Evolutionary conservation across 202 grass and related monocot genomes (phyloP).

Genomic region (Zizania palustris): DNA sequence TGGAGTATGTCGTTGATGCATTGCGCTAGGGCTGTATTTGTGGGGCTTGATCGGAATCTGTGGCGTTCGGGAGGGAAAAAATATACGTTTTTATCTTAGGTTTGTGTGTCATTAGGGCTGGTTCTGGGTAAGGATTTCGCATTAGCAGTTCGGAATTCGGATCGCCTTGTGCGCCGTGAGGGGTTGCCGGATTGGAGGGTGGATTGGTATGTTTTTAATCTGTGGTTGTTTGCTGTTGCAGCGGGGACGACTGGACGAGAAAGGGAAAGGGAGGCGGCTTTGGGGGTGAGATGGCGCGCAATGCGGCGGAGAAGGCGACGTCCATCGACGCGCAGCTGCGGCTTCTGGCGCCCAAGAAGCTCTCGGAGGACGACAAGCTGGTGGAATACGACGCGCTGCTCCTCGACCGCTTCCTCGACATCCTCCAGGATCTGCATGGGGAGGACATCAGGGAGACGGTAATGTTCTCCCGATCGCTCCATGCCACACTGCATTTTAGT

Average conservation of each 20-base stretch:
- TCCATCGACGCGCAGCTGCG: slow-evolving; percentile 90
- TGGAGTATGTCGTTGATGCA: slow-evolving; percentile 14
- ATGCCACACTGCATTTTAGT: background rate
- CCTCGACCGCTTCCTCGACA: slow-evolving; percentile 89
- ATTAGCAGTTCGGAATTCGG: background rate
- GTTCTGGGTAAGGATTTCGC: background rate
- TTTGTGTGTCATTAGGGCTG: slow-evolving; percentile 35
- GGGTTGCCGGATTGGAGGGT: slow-evolving; percentile 6
- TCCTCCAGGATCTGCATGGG: slow-evolving; percentile 84
- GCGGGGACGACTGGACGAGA: slow-evolving; percentile 30
- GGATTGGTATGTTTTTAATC: slow-evolving; percentile 41
- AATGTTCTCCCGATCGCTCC: slow-evolving; percentile 29
- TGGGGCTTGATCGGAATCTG: slow-evolving; percentile 20
- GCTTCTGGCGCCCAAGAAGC: slow-evolving; percentile 85
- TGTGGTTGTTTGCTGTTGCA: slow-evolving; percentile 39
- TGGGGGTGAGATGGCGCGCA: slow-evolving; percentile 48
- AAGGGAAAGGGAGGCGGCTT: background rate
- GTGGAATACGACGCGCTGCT: slow-evolving; percentile 91
- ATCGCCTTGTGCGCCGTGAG: background rate
- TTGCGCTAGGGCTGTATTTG: background rate
- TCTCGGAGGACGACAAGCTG: slow-evolving; percentile 92
- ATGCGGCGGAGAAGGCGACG: slow-evolving; percentile 62
- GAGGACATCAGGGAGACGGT: slow-evolving; percentile 79
- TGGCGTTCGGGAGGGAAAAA: slow-evolving; percentile 8
- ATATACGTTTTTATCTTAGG: background rate